Percentiles rank a stretch among this genome's conserved stretches.
phyloP scores from a whole-genome alignment of 495 filamentous ascomycete genomes.

The Cercophora samala region DNA sequence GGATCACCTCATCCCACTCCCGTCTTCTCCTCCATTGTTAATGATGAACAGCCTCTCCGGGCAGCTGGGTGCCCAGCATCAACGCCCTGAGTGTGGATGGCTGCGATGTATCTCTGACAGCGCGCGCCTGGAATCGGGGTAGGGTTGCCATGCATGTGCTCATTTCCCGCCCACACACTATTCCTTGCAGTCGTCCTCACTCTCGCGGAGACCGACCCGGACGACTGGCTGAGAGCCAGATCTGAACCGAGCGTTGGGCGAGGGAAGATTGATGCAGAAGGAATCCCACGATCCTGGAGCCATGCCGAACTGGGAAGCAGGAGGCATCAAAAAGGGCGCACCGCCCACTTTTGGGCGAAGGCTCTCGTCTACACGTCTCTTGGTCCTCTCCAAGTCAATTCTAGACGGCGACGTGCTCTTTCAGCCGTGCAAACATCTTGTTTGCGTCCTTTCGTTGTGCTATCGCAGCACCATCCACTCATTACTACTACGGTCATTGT shows the following conservation, averaged over 20 bases:
- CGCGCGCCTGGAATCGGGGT: background rate
- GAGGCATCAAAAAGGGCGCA: conserved; percentile 19
- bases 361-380: conserved; percentile 18
- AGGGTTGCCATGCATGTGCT: conserved; percentile 12
- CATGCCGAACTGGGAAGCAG: conserved; percentile 3
- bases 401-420: conserved; percentile 36
- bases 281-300: conserved; percentile 2
- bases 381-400: conserved; percentile 33
- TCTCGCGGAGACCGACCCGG: background rate
- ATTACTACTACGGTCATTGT: conserved; percentile 7
- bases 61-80: background rate
- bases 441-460: conserved; percentile 49
- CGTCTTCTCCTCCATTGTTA: background rate
- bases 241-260: background rate
- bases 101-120: background rate
- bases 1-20: too few relatives aligned
- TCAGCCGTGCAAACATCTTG: conserved; percentile 41
- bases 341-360: conserved; percentile 16
- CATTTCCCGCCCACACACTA: conserved; percentile 10
- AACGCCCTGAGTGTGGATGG: background rate
- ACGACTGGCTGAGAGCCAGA: background rate
- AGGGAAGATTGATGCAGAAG: background rate
- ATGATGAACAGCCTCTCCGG: background rate
- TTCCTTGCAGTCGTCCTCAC: background rate
- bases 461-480: conserved; percentile 20